Evolutionary conservation across 2,329 filamentous ascomycete genomes (phyloP).

Genomic region (Talaromyces amestolkiae): DNA sequence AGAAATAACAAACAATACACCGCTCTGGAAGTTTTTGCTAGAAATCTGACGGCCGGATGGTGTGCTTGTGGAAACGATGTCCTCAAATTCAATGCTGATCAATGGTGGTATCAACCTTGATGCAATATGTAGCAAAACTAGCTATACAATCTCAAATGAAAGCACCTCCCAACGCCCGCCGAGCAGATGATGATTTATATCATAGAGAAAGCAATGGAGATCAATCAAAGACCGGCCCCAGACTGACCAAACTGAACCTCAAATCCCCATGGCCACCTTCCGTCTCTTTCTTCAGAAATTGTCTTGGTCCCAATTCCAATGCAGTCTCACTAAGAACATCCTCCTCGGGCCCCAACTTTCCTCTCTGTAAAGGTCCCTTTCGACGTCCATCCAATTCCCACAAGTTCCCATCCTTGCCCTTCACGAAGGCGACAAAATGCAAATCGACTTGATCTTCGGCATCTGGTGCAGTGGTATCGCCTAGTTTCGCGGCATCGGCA

Average conservation of each 20-base stretch:
- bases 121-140: conserved; percentile 29
- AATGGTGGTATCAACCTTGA: conserved; percentile 46
- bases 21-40: conserved; percentile 60
- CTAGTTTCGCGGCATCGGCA: conserved; percentile 69
- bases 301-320: conserved; percentile 65
- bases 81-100: conserved; percentile 57
- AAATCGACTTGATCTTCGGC: conserved; percentile 83
- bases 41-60: conserved; percentile 60
- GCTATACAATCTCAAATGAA: background rate
- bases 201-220: background rate
- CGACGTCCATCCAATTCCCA: conserved; percentile 79
- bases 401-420: conserved; percentile 65
- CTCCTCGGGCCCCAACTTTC: conserved; percentile 58
- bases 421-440: conserved; percentile 95
- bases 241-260: conserved; percentile 62
- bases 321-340: conserved; percentile 75
- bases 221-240: conserved; percentile 55
- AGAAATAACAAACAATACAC: conserved; percentile 35
- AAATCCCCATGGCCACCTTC: conserved; percentile 56
- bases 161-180: conserved; percentile 10
- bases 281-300: conserved; percentile 59
- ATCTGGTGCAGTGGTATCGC: conserved; percentile 74
- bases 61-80: conserved; percentile 63
- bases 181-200: background rate
- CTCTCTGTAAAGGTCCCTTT: conserved; percentile 70